Evolutionary conservation across 2,329 filamentous ascomycete species (phyloP).

Genomic region (Colletotrichum aenigma): DNA sequence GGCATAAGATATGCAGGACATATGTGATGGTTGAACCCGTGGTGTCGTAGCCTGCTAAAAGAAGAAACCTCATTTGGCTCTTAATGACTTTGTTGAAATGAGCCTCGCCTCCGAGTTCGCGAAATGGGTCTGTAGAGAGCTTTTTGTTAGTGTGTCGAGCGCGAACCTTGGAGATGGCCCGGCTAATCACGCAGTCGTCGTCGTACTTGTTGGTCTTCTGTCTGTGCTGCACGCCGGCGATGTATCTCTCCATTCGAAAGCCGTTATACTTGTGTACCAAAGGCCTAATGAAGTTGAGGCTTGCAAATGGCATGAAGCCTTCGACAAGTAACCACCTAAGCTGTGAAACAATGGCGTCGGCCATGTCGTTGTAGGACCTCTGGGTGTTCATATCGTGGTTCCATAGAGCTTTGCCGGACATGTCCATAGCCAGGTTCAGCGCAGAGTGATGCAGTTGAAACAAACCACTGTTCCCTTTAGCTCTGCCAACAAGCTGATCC

Average conservation of each 20-base stretch:
- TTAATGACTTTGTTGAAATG: neutral
- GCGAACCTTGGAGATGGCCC: neutral
- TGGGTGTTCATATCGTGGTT: slow-evolving; percentile 3
- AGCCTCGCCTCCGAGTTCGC: neutral
- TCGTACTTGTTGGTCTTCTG: neutral
- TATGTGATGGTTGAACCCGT: slow-evolving; percentile 31
- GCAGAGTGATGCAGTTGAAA: neutral
- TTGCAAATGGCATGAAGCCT: neutral
- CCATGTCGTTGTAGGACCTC: neutral
- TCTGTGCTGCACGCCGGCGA: neutral
- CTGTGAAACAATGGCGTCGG: neutral
- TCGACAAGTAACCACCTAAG: neutral
- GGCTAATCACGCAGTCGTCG: neutral
- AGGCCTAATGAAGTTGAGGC: neutral
- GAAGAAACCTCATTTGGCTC: slow-evolving; percentile 32
- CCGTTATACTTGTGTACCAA: slow-evolving; percentile 2
- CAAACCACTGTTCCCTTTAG: neutral
- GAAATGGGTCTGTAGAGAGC: neutral
- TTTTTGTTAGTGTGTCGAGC: neutral
- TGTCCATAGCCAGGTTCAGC: slow-evolving; percentile 1
- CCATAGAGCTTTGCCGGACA: slow-evolving; percentile 1
- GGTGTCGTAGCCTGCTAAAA: slow-evolving; percentile 37
- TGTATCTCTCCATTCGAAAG: slow-evolving; percentile 1
- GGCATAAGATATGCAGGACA: slow-evolving; percentile 20
- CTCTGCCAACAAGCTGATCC: neutral